These are phyloP conservation scores for Tephrocybe rancida DNA, from an alignment of 768 basidiomycete genomes.

Conservation along the genomic window DNA sequence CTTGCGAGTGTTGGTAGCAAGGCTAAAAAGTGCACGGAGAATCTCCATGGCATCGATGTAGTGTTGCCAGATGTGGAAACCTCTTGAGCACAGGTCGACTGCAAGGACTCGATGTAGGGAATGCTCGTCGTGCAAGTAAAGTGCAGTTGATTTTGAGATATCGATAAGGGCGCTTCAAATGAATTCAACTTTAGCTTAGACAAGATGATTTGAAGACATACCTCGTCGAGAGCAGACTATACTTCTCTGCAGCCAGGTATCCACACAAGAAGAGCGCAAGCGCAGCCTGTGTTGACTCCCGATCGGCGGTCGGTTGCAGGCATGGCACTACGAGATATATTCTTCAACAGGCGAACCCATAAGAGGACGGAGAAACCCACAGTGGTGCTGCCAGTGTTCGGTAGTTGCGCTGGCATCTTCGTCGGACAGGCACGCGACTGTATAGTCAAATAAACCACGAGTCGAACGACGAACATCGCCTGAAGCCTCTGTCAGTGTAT, in stretches of 20 bases:
- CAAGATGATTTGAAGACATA: constrained; percentile 28
- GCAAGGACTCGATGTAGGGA: constrained; percentile 71
- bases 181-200: neutral
- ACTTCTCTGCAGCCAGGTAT: constrained; percentile 79
- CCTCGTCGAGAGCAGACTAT: constrained; percentile 74
- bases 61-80: constrained; percentile 94
- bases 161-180: constrained; percentile 71
- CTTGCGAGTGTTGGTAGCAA: constrained; percentile 75
- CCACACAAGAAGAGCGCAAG: constrained; percentile 82
- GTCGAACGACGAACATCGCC: constrained; percentile 80
- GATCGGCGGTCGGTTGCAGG: constrained; percentile 60
- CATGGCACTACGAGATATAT: constrained; percentile 65
- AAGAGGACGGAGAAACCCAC: neutral
- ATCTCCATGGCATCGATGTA: constrained; percentile 91
- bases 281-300: constrained; percentile 59
- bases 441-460: constrained; percentile 76
- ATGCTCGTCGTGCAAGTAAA: constrained; percentile 76
- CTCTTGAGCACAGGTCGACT: constrained; percentile 88
- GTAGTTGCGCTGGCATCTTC: constrained; percentile 51
- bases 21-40: constrained; percentile 77
- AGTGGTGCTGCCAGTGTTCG: constrained; percentile 18
- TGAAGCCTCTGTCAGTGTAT: constrained; percentile 24
- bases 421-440: constrained; percentile 67
- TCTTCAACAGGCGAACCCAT: constrained; percentile 45
- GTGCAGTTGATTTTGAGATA: constrained; percentile 78